phyloP scores from a whole-genome alignment of 495 filamentous ascomycete genomes.

The Tuber calosporum region DNA sequence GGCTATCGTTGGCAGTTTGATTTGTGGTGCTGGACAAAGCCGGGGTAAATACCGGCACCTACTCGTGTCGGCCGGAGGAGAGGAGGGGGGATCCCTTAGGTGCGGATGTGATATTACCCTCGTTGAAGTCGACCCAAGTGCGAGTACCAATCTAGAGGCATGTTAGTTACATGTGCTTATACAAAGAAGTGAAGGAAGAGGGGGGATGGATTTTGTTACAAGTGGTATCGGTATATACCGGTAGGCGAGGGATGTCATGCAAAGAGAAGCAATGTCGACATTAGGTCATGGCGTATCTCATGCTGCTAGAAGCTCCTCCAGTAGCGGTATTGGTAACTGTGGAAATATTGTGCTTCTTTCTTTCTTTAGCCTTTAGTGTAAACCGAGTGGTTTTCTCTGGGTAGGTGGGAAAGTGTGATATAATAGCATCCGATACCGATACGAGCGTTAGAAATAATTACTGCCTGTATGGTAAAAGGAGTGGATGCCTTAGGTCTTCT shows the following conservation, averaged over 20 bases:
- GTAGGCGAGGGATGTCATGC: neutral
- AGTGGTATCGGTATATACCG: neutral
- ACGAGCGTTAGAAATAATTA: neutral
- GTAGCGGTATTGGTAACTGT: neutral
- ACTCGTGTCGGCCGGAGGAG: neutral
- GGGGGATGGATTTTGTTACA: neutral
- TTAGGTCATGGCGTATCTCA: neutral
- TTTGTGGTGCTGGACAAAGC: neutral
- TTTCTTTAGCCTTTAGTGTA: neutral
- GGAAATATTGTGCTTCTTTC: neutral
- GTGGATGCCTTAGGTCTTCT: neutral
- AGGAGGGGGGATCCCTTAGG: neutral
- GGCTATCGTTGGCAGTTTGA: neutral
- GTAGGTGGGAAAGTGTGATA: neutral
- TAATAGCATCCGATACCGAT: neutral
- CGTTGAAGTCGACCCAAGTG: neutral
- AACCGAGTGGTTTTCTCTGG: neutral
- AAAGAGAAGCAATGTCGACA: neutral
- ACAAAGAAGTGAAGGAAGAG: neutral
- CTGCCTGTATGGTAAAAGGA: neutral
- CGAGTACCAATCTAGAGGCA: neutral
- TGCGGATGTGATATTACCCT: neutral
- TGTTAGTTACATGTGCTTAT: neutral
- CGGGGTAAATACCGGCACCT: neutral
- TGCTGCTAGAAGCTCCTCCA: neutral